Conservation (phyloP, 2,329 filamentous ascomycete species). For the Kalaharituber pfeilii region DNA sequence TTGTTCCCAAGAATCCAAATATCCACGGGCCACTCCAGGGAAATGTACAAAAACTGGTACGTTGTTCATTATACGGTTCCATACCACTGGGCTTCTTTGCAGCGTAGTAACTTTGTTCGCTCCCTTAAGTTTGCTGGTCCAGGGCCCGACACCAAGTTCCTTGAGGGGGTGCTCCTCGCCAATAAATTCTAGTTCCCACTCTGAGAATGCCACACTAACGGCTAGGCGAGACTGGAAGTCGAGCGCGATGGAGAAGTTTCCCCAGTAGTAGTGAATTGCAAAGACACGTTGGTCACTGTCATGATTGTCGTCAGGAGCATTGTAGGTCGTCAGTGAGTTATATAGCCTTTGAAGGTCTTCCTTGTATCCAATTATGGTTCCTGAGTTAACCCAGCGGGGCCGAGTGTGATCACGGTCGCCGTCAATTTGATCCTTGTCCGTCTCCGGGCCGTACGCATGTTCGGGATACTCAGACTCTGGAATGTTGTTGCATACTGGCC, state of each 20-base stretch:
- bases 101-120: not conserved
- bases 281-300: constrained; percentile 3
- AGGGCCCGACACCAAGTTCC: not conserved
- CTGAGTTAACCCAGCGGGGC: constrained; percentile 32
- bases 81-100: not conserved
- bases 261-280: not conserved
- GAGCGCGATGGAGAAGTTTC: constrained; percentile 6
- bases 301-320: constrained; percentile 13
- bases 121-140: not conserved
- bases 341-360: constrained; percentile 24
- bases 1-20: not conserved
- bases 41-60: not conserved
- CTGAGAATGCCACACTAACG: constrained; percentile 9
- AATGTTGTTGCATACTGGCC: constrained; percentile 30
- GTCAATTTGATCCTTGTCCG: constrained; percentile 22
- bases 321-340: constrained; percentile 6
- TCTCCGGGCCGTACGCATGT: constrained; percentile 28
- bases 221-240: constrained; percentile 8
- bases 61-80: not conserved
- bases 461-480: constrained; percentile 25
- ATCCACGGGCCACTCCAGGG: not conserved
- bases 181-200: not conserved
- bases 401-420: constrained; percentile 21
- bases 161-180: not conserved
- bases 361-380: constrained; percentile 33